phyloP scores from a whole-genome alignment of 345 rosid genomes.

The Rhodomyrtus tomentosa region DNA sequence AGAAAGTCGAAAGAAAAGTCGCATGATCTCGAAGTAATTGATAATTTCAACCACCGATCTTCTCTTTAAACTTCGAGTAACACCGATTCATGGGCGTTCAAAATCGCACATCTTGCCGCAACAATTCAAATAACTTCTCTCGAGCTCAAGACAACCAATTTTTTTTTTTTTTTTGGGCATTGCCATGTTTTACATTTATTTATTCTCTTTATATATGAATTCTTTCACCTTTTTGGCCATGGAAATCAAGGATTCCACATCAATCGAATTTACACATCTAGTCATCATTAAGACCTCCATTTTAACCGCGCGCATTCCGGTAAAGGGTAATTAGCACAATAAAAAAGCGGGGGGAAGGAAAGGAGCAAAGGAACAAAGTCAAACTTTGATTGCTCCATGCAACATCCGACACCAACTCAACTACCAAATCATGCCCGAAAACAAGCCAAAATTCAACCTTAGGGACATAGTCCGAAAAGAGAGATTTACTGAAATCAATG shows the following conservation, averaged over 20 bases:
- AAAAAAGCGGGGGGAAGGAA: not conserved
- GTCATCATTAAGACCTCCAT: not conserved
- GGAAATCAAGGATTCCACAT: not conserved
- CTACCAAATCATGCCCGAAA: not conserved
- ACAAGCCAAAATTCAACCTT: not conserved
- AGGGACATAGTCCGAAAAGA: not conserved
- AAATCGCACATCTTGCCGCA: not conserved
- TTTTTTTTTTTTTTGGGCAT: no score
- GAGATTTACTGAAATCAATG: not conserved
- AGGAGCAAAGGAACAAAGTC: not conserved
- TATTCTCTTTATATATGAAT: not conserved
- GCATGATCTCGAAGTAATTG: not conserved
- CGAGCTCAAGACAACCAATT: rapidly evolving
- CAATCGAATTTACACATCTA: not conserved
- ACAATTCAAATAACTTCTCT: not conserved
- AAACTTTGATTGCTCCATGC: not conserved
- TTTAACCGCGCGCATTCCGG: not conserved
- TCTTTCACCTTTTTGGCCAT: not conserved
- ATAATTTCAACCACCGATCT: not conserved
- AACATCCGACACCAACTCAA: not conserved
- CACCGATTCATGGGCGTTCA: not conserved
- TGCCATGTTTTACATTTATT: not conserved
- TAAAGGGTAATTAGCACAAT: not conserved
- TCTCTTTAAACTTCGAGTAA: not conserved
- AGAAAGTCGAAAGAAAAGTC: not conserved